A percentile compares a stretch with the other conserved stretches of the same genome.
These are phyloP conservation scores for Metarhizium robertsii DNA, from an alignment of 2,329 filamentous ascomycete genomes.

Conservation along the genomic window DNA sequence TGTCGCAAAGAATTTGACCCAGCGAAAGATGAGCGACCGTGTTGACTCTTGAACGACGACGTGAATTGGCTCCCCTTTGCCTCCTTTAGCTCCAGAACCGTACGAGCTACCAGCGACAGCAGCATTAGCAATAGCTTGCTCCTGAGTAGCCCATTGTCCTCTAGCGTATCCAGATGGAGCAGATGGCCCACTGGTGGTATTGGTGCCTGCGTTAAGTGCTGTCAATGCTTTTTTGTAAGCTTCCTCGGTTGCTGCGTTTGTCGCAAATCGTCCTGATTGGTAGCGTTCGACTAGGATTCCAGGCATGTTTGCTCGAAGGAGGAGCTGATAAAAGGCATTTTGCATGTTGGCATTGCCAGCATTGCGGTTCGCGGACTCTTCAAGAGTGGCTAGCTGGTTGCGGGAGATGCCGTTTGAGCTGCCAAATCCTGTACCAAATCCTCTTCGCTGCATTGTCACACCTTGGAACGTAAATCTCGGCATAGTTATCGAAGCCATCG, in stretches of 20 bases:
- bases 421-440: constrained; percentile 24
- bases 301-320: constrained; percentile 87
- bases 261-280: constrained; percentile 75
- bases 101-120: constrained; percentile 12
- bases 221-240: constrained; percentile 68
- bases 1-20: constrained; percentile 76
- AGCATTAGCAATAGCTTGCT: constrained; percentile 20
- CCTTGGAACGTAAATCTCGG: not conserved
- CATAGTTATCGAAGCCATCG: constrained; percentile 12
- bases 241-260: constrained; percentile 66
- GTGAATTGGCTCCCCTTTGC: constrained; percentile 79
- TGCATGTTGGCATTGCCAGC: constrained; percentile 80
- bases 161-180: constrained; percentile 12
- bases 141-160: constrained; percentile 20
- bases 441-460: constrained; percentile 16
- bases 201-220: constrained; percentile 21
- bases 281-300: constrained; percentile 88
- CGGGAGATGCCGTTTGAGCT: constrained; percentile 42
- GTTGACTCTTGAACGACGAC: constrained; percentile 91
- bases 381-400: constrained; percentile 70
- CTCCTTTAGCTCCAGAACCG: constrained; percentile 40
- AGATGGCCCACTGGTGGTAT: constrained; percentile 14
- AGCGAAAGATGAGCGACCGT: constrained; percentile 72
- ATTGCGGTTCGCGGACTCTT: constrained; percentile 89
- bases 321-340: constrained; percentile 86